phyloP scores from a whole-genome alignment of 148 eudicot genomes.

The Fagopyrum tataricum region DNA sequence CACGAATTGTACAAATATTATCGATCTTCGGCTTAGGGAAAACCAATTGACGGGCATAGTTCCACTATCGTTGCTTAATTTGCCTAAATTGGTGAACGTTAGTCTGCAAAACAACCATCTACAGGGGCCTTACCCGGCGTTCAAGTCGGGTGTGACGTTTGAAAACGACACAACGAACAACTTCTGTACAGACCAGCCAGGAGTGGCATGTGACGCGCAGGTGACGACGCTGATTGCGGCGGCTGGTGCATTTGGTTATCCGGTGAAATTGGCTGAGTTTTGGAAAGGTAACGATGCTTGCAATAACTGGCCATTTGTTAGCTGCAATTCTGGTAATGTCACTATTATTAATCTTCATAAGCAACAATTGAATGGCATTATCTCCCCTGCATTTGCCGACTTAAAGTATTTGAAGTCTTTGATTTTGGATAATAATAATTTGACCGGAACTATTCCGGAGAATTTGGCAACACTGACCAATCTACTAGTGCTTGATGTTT shows the following conservation, averaged over 20 bases:
- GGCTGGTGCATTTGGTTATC: constrained; percentile 45
- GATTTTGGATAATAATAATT: constrained; percentile 38
- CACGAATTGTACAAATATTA: constrained; percentile 24
- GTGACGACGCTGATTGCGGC: constrained; percentile 42
- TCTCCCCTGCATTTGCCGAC: constrained; percentile 58
- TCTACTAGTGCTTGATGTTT: constrained; percentile 39
- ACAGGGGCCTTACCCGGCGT: constrained; percentile 50
- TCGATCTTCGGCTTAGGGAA: constrained; percentile 49
- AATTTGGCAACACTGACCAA: constrained; percentile 36
- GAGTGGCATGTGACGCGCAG: constrained; percentile 59
- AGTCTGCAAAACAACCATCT: constrained; percentile 40
- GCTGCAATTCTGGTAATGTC: constrained; percentile 35
- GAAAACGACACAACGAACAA: constrained; percentile 29
- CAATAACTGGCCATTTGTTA: constrained; percentile 34
- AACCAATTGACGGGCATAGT: constrained; percentile 46
- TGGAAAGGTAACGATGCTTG: constrained; percentile 70
- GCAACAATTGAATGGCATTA: constrained; percentile 35
- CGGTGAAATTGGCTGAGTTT: constrained; percentile 38
- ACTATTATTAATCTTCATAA: constrained; percentile 35
- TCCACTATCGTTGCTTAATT: constrained; percentile 24
- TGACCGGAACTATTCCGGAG: constrained; percentile 45
- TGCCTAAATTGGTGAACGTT: constrained; percentile 27
- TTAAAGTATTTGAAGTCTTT: constrained; percentile 32
- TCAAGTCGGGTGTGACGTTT: constrained; percentile 19
- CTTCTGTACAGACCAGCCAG: constrained; percentile 42